These are phyloP conservation scores for Cytospora schulzeri DNA, from an alignment of 2,329 filamentous ascomycete species.

Conservation along the genomic window DNA sequence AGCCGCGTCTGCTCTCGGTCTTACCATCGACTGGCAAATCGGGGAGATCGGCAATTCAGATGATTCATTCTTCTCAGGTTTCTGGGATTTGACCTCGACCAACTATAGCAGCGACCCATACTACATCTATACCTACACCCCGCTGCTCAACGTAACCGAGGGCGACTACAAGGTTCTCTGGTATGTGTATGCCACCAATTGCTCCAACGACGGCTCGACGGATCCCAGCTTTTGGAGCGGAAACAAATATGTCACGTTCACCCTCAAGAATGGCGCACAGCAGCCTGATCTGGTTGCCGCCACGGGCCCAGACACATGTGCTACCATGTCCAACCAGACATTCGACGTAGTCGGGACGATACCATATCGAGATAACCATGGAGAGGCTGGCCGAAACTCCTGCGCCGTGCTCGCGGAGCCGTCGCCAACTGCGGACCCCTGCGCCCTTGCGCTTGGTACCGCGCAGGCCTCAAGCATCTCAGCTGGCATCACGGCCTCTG, in stretches of 20 bases:
- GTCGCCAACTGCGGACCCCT: constrained; percentile 28
- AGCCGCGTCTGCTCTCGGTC: constrained; percentile 28
- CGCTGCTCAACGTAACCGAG: constrained; percentile 12
- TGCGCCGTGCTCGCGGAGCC: constrained; percentile 20
- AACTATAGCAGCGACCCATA: background rate
- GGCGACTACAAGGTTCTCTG: constrained; percentile 9
- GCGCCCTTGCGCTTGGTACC: constrained; percentile 28
- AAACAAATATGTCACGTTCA: constrained; percentile 22
- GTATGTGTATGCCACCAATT: background rate
- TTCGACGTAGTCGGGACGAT: constrained; percentile 27
- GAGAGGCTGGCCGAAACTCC: background rate
- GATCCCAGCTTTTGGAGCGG: background rate
- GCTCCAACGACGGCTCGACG: constrained; percentile 8
- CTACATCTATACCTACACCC: background rate
- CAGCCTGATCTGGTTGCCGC: constrained; percentile 27
- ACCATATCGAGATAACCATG: background rate
- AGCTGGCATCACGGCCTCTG: constrained; percentile 12
- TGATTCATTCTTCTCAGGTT: background rate
- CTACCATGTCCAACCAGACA: background rate
- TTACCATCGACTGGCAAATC: background rate
- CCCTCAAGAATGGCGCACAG: constrained; percentile 26
- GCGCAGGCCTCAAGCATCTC: constrained; percentile 30
- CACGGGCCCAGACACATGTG: constrained; percentile 15
- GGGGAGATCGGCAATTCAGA: background rate
- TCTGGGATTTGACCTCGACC: constrained; percentile 23